These are phyloP conservation scores for Podila minutissima DNA, from an alignment of 192 early-diverging fungal species.

Conservation along the genomic window DNA sequence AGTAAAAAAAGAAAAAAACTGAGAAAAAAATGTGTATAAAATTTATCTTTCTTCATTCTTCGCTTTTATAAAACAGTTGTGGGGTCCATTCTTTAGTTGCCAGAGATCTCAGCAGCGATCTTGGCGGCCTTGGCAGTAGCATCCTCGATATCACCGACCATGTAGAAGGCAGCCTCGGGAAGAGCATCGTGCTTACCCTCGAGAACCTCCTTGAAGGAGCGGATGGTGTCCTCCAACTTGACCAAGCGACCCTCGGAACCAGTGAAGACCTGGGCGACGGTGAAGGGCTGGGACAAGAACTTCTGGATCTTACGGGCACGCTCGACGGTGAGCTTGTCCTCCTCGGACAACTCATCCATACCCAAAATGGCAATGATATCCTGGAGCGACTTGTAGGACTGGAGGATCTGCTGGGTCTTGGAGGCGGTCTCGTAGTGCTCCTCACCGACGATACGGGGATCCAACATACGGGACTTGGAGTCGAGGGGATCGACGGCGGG, in stretches of 20 bases:
- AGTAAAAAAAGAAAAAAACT: conserved; percentile 1
- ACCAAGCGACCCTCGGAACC: conserved; percentile 97
- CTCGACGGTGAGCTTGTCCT: conserved; percentile 98
- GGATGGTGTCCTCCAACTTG: conserved; percentile 90
- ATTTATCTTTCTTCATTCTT: too few species aligned
- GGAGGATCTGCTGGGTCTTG: conserved; percentile 94
- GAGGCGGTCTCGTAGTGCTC: conserved; percentile 96
- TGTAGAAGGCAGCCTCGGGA: conserved; percentile 98
- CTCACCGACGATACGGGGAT: conserved; percentile 95
- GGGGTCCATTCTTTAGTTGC: conserved; percentile 34
- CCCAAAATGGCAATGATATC: conserved; percentile 99
- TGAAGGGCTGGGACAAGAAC: conserved; percentile 99
- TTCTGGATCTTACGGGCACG: conserved; percentile 99
- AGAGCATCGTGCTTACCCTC: conserved; percentile 96
- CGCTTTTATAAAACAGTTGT: conserved; percentile 10
- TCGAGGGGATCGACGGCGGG: conserved; percentile 98
- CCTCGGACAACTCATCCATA: conserved; percentile 99
- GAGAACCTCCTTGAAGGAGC: conserved; percentile 97
- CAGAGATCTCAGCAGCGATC: conserved; percentile 53
- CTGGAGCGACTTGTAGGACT: conserved; percentile 99
- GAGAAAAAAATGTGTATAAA: background rate
- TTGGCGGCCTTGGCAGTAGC: conserved; percentile 87
- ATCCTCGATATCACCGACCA: conserved; percentile 97
- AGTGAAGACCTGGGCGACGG: conserved; percentile 96
- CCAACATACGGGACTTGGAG: conserved; percentile 98